Percentiles rank a stretch among this genome's conserved stretches.
Conservation (phyloP, 2,329 filamentous ascomycete genomes). For the Tolypocladium ovalisporum region DNA sequence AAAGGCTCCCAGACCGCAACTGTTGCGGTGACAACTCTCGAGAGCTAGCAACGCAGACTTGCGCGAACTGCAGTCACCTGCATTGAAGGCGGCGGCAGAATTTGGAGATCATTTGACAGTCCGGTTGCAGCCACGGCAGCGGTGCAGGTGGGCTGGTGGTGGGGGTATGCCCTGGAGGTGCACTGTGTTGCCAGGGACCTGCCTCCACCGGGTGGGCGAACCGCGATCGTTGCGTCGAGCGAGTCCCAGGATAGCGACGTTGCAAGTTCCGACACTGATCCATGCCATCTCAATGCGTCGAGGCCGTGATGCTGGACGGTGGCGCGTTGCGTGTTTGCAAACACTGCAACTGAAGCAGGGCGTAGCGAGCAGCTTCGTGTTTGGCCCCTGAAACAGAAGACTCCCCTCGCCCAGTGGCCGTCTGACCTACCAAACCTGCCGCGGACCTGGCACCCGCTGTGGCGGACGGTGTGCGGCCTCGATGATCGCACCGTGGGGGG, state of each 20-base stretch:
- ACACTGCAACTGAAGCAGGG: background rate
- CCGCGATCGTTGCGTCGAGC: background rate
- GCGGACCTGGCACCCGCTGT: background rate
- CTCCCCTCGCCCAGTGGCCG: background rate
- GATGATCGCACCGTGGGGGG: conserved; percentile 4
- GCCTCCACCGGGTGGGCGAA: background rate
- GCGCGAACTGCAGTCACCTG: conserved; percentile 4
- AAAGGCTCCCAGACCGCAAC: background rate
- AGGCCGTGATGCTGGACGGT: background rate
- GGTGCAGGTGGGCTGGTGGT: background rate
- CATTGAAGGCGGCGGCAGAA: background rate
- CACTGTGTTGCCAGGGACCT: conserved; percentile 3
- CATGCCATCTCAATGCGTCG: background rate
- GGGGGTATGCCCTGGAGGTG: background rate
- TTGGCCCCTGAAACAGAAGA: background rate
- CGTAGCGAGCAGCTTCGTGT: background rate
- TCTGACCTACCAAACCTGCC: background rate
- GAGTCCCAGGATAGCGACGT: background rate
- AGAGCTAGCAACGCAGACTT: background rate
- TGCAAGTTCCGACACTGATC: background rate
- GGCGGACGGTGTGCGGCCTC: background rate
- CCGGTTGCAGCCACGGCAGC: conserved; percentile 4
- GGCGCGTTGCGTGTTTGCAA: background rate
- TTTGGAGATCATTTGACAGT: conserved; percentile 1
- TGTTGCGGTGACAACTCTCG: background rate